Evolutionary conservation across 768 basidiomycete species (phyloP), one percentile per base, ranked within the genome.

Genomic region (Dentipellis fragilis): DNA sequence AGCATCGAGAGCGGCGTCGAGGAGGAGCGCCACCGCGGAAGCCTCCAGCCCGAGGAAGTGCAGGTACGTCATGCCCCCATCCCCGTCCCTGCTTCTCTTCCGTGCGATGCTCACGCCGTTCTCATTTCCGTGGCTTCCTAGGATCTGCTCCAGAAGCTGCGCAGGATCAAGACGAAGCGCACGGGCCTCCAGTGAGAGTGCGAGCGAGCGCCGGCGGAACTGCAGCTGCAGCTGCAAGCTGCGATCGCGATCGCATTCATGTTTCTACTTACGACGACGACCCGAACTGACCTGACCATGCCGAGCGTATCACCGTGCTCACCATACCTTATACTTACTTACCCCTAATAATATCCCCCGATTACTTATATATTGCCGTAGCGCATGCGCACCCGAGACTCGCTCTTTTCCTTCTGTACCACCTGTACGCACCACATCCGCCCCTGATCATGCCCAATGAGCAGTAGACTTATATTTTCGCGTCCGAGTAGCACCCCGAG

Each of bases 1-100:
- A 89, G 85, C 52, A 85, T 93, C 63, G 89, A 91, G 68, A 78
- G 71, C 74, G 88, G 65, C 64, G 71, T 93, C 50, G 80, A 85
- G 63, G 80, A 86, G 61, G 89, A 91, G 66, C 67, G 78, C 52
- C 77, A 72, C 49, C 71, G 73, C 46, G 90, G 89, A 34, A 81
- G 78, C 0, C 67, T 92, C 61, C 73, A 75, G 53, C 77, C 80
- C 12, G 83, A 81, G 52, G 87, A 92, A 67, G 79, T 81, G 40
- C 81, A 87, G 78, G 89, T 89, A 59, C 45, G 81, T 71, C 35
- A 21, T 16, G 38, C 22, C 38, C 11, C 19, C 29, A 6, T 34
- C 9, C 19, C 9, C 6, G 29, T 21, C 29, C 22, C 34, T 5
- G 19, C 21, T 38, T n/a, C 34, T 10, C 16, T 39, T 42, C 52